phyloP scores from a whole-genome alignment of 768 basidiomycete genomes.

The Coprinellus micaceus region DNA sequence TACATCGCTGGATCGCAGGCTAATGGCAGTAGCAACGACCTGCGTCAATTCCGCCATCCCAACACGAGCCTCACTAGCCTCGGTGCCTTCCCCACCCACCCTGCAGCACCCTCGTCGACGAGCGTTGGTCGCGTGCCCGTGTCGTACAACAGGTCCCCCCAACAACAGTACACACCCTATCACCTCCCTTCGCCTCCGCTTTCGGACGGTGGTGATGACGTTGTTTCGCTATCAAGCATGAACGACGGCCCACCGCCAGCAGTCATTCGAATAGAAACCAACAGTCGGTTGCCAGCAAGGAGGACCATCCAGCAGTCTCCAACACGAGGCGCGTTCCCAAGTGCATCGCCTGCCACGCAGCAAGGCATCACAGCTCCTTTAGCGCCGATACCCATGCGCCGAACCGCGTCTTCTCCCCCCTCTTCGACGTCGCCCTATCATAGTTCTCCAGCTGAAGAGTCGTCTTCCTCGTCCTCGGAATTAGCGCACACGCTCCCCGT shows the following conservation, averaged over 20 bases:
- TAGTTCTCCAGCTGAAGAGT: constrained; percentile 17
- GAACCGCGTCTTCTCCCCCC: constrained; percentile 23
- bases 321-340: no score
- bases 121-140: constrained; percentile 5
- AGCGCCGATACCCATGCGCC: constrained; percentile 21
- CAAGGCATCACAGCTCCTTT: neutral
- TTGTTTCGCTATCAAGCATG: neutral
- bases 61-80: constrained; percentile 15
- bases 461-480: constrained; percentile 16
- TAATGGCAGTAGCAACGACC: constrained; percentile 3
- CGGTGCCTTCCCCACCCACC: neutral
- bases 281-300: neutral
- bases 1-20: constrained; percentile 10
- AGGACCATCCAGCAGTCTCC: neutral
- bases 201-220: neutral
- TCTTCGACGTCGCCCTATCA: constrained; percentile 17
- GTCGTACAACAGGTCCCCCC: neutral
- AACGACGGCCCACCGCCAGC: constrained; percentile 15
- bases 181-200: constrained; percentile 1
- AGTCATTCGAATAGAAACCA: constrained; percentile 20
- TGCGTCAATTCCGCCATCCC: constrained; percentile 17
- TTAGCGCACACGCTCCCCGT: constrained; percentile 16
- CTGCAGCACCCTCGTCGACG: constrained; percentile 2
- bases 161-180: neutral
- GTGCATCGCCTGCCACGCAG: constrained; percentile 5